phyloP scores from a whole-genome alignment of 805 yeast genomes.

The Candida anglica region DNA sequence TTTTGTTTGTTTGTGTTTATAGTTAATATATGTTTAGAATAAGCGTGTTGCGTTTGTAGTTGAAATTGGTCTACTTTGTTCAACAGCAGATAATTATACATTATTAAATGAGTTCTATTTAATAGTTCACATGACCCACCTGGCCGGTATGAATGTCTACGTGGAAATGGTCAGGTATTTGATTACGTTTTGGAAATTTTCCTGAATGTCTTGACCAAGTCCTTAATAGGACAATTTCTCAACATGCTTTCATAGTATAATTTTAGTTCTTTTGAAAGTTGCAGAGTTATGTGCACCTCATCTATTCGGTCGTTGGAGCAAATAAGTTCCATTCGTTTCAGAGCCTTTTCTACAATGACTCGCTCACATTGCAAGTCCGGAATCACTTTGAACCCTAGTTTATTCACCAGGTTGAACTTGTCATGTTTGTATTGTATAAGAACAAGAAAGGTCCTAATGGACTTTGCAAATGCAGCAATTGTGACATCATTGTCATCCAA shows the following conservation, averaged over 20 bases:
- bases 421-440: slow-evolving; percentile 30
- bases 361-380: slow-evolving; percentile 24
- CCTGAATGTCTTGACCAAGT: slow-evolving; percentile 13
- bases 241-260: slow-evolving; percentile 11
- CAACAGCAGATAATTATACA: too few species aligned
- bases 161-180: too few species aligned
- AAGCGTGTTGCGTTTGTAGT: too few species aligned
- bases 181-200: too few species aligned
- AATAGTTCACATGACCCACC: too few species aligned
- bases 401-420: slow-evolving; percentile 14
- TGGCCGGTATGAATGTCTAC: too few species aligned
- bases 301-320: slow-evolving; percentile 18
- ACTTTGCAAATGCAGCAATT: slow-evolving; percentile 15
- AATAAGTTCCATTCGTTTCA: slow-evolving; percentile 13
- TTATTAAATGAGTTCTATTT: too few species aligned
- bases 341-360: slow-evolving; percentile 8
- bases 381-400: slow-evolving; percentile 11
- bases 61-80: too few species aligned
- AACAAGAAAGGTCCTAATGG: slow-evolving; percentile 18
- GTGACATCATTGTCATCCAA: too few species aligned
- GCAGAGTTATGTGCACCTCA: slow-evolving; percentile 6
- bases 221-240: slow-evolving; percentile 10
- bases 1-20: background rate
- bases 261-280: slow-evolving; percentile 2
- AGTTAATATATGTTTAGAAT: background rate